Evolutionary conservation across 2,329 filamentous ascomycete genomes (phyloP), one percentile per base, ranked within the genome.

Genomic region (Colletotrichum falcatum): DNA sequence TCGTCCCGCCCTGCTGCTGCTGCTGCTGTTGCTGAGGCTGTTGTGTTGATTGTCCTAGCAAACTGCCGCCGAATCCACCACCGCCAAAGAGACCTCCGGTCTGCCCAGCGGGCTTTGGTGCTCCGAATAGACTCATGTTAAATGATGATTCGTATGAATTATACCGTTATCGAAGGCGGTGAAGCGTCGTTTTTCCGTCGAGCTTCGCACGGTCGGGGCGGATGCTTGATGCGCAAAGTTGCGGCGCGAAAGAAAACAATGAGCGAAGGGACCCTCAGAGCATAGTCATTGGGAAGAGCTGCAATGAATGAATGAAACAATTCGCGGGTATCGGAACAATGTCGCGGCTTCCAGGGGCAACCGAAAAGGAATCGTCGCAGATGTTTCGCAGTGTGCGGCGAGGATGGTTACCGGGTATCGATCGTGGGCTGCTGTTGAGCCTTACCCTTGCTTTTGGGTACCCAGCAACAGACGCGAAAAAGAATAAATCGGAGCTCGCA

Each of bases 1-100:
- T 79, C 44, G 78, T 77, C 42, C 73, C 66, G 39, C 70, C 66
- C 66, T 79, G 74, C 37, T 75, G 71, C 39, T 77, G 80, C 72
- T 79, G 81, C 64, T 78, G 81, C 60, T 78, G 78, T 70, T 74
- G 77, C 46, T 58, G 61, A 23, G 76, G 73, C 65, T 77, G 76
- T 66, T 81, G 81, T 72, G 82, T 81, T 16, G 80, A 75, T 72
- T 83, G 80, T 62, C 80, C 81, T 58, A 76, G 67, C 7, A 68
- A 61, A 69, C 65, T 61, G 62, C 65, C 60, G 6, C 72, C 75
- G 49, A 84, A 83, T 5, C 83, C 65, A 28, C 78, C 74, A 49
- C 78, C 76, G 7, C 69, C 65, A 48, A 71, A 71, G 35, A 68
- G 60, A 46, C 63, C 62, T 14, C 65, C 69, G 6, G 74, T 76